Base-by-base conservation (phyloP, 2,329 filamentous ascomycete species). In the Tolypocladium amazonense region DNA sequence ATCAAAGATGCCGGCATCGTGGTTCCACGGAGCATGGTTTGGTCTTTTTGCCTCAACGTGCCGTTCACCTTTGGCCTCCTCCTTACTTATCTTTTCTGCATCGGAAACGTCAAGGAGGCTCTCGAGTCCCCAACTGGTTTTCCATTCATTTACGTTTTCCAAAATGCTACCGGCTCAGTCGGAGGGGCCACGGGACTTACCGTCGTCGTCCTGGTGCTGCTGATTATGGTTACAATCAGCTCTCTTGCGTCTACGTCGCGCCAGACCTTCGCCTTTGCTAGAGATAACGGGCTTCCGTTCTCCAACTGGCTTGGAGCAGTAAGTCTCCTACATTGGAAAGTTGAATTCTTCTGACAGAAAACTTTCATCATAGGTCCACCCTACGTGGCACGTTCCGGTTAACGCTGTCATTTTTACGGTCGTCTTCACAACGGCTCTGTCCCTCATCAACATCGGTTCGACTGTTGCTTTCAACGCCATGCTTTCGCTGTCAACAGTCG, bases 401-500 rank as follows among this genome's bases (percentile, higher is more conserved):
- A 71, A 72, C 60, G 62, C 71, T 1, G 64, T 74, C 56, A 64
- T 67, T 56, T 62, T 69, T 33, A 69, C 70, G 8, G 67, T 68
- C 14, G 56, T 62, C 30, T 63, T 70, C 60, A 65, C 65, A 18
- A 63, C 69, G 23, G 57, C 73, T 18, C 67, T 75, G 30, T 66
- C 67, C 25, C 64, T 73, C 45, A 71, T 75, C 63, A 66, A 70
- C 23, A 65, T 75, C 35, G 72, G 72, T 11, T 72, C 70, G 25
- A 66, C 65, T 1, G 63, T 67, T 20, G 71, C 70, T 14, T 71
- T 73, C 65, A 73, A 73, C 60, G 67, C 68, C 53, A 69, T 74
- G 60, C 66, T 71, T 33, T 73, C 71, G 18, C 65, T 74, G 1
- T 70, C 69, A 0, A 65, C 70, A 1, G 65, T 69, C 3, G 70